phyloP scores from a whole-genome alignment of 306 rosid species.

The Ochetophila trinervis region DNA sequence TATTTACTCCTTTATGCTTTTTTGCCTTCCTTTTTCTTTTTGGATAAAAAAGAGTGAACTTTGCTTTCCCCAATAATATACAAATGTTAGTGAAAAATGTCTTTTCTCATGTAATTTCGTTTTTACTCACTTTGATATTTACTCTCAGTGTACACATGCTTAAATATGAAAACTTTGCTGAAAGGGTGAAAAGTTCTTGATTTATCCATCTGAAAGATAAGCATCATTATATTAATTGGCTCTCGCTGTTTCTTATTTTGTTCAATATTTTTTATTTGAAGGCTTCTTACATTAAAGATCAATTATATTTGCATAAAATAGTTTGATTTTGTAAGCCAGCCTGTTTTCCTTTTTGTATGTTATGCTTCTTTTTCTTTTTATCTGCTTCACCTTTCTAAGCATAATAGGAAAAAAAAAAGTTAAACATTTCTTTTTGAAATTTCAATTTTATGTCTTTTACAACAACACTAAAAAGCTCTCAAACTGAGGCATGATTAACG shows the following conservation, averaged over 20 bases:
- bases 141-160: not conserved
- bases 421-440: too few species aligned
- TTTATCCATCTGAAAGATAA: slow-evolving; percentile 38
- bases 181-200: slow-evolving; percentile 29
- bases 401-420: too few species aligned
- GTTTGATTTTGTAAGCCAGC: slow-evolving; percentile 1
- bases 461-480: not conserved
- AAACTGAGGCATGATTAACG: slow-evolving; percentile 5
- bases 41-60: slow-evolving; percentile 28
- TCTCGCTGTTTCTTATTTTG: not conserved
- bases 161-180: slow-evolving; percentile 32
- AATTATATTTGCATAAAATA: not conserved
- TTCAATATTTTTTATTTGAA: too few species aligned
- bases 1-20: slow-evolving; percentile 34
- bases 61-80: slow-evolving; percentile 24
- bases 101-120: not conserved
- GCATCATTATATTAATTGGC: slow-evolving; percentile 14
- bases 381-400: too few species aligned
- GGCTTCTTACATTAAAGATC: too few species aligned
- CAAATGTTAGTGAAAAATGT: slow-evolving; percentile 17
- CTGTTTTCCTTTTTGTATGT: too few species aligned
- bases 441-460: not conserved
- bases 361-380: too few species aligned
- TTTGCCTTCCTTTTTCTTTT: slow-evolving; percentile 36
- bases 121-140: slow-evolving; percentile 1